Conservation (phyloP, 768 basidiomycete species). For the Gelatoporia subvermispora region DNA sequence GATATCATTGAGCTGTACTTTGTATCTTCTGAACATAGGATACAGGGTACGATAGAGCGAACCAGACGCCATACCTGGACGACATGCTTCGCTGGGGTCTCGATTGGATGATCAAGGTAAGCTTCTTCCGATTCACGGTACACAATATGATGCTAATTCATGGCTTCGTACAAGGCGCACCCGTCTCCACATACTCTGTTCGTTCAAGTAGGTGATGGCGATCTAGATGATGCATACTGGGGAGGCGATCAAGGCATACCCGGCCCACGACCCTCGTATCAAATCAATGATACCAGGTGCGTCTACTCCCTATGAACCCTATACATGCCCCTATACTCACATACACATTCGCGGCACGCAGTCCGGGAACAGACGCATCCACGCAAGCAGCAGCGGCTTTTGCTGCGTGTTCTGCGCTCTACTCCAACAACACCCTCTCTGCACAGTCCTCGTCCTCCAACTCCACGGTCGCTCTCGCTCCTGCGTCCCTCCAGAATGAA, state of each 20-base stretch:
- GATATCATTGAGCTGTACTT: neutral
- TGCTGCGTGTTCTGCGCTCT: constrained; percentile 79
- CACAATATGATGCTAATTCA: neutral
- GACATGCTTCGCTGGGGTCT: constrained; percentile 86
- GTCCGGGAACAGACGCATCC: constrained; percentile 87
- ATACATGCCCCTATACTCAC: neutral
- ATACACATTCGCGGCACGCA: constrained; percentile 4
- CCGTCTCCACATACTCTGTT: constrained; percentile 66
- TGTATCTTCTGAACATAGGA: neutral
- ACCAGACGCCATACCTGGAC: constrained; percentile 90
- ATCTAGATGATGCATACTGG: constrained; percentile 79
- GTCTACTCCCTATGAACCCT: neutral
- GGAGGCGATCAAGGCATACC: constrained; percentile 82
- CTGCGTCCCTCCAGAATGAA: constrained; percentile 65
- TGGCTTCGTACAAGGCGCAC: constrained; percentile 58
- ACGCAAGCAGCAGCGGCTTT: constrained; percentile 85
- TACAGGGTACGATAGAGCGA: constrained; percentile 74
- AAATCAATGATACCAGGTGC: constrained; percentile 65
- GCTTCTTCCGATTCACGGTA: constrained; percentile 9
- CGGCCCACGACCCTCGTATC: constrained; percentile 65
- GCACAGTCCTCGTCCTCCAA: constrained; percentile 11
- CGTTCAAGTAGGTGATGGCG: constrained; percentile 71
- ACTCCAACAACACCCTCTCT: constrained; percentile 55
- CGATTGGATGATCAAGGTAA: constrained; percentile 86
- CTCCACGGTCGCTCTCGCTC: constrained; percentile 40